Base-by-base conservation (phyloP, 352 stramenopile genomes). In the Globisporangium viniferum region DNA sequence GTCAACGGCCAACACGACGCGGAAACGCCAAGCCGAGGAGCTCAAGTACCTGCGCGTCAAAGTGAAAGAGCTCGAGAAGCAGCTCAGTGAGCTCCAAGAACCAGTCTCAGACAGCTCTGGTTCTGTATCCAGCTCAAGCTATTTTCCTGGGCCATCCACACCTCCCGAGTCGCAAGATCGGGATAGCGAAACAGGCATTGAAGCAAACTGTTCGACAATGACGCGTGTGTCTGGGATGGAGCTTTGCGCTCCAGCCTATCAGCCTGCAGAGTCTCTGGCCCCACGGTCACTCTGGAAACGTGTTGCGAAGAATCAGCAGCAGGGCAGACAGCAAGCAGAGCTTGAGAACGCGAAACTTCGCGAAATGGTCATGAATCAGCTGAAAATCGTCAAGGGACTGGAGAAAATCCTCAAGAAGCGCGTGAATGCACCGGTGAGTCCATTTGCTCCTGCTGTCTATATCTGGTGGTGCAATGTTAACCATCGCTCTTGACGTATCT, bases 11-110 rank as follows among this genome's bases (percentile, higher is more conserved):
- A 59, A 59, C 53, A 59, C 53, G 12, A 33, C 57, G 5, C 33
- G 57, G 33, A 63, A 63, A n/a, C 66, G 76, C 58, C 76, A 83
- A 63, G 68, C 68, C 64, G 74, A 84, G 41, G 77, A 84, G 51
- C 51, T 84, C 51, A 53, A 80, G 62, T 84, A 81, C 48, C 68
- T 84, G 14, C 77, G 74, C 7, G 63, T 74, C 27, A 84, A 84
- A 64, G 77, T 81, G 35, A 58, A 80, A 61, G 77, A 81, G 56
- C 74, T 84, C 60, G 74, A 84, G 51, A 8, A 49, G 7, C 29
- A 63, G 4, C 39, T 63, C 53, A 31, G 9, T 9, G 20, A 29
- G 14, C 53, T 59, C 9, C 53, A 59, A 31, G 53, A 59, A 20
- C 14, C 51, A 24, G 14, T 5, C 2, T 14, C 29, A 36, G 18